phyloP scores from a whole-genome alignment of 192 early-diverging fungal genomes.

The Coemansia sp. region DNA sequence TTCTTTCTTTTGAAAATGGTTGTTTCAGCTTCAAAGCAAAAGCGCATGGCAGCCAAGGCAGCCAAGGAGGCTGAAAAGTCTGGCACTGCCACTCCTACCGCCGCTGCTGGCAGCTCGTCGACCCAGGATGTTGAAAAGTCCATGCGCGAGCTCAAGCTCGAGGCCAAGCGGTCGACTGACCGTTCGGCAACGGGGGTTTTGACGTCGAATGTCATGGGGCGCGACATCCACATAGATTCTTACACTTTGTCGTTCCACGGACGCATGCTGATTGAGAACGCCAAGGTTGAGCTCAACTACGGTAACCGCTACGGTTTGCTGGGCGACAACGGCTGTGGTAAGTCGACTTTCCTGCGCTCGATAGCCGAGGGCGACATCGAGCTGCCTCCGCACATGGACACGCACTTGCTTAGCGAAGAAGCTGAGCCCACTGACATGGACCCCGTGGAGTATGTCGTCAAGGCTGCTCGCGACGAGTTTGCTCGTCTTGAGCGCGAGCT shows the following conservation, averaged over 20 bases:
- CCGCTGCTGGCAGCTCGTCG: not conserved
- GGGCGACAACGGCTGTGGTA: slow-evolving; percentile 94
- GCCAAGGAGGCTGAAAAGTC: slow-evolving; percentile 57
- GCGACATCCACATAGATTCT: slow-evolving; percentile 96
- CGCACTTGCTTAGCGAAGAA: slow-evolving; percentile 94
- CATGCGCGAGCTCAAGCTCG: slow-evolving; percentile 65
- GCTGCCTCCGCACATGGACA: slow-evolving; percentile 67
- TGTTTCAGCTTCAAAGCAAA: slow-evolving; percentile 76
- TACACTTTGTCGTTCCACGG: slow-evolving; percentile 95
- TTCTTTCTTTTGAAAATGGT: slow-evolving; percentile 26
- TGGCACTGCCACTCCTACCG: slow-evolving; percentile 33
- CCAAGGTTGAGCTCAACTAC: slow-evolving; percentile 97
- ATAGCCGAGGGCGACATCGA: slow-evolving; percentile 92
- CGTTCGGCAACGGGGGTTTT: slow-evolving; percentile 91
- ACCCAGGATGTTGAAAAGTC: slow-evolving; percentile 55
- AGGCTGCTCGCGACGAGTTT: slow-evolving; percentile 87
- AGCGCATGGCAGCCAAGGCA: slow-evolving; percentile 78
- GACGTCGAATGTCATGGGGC: slow-evolving; percentile 84
- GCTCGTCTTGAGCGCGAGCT: slow-evolving; percentile 90
- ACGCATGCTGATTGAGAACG: slow-evolving; percentile 91
- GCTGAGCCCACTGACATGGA: slow-evolving; percentile 92
- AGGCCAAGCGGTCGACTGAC: slow-evolving; percentile 62
- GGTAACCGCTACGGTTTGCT: slow-evolving; percentile 97
- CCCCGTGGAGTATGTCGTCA: slow-evolving; percentile 90
- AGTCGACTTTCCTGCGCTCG: slow-evolving; percentile 93